phyloP scores from a whole-genome alignment of 768 basidiomycete species.

The Russula earlei region DNA sequence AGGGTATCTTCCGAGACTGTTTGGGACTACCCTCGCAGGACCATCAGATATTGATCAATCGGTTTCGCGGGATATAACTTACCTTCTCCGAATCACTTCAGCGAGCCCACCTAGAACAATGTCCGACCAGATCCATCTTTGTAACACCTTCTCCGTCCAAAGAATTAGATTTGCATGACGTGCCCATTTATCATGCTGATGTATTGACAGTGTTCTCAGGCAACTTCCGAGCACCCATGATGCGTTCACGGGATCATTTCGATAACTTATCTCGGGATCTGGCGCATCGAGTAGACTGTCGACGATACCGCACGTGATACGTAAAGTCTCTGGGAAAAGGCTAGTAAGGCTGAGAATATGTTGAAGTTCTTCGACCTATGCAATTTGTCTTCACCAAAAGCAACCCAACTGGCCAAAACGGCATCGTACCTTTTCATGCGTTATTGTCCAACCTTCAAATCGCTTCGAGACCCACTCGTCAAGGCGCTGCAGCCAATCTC shows the following conservation, averaged over 20 bases:
- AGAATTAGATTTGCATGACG: slow-evolving; percentile 35
- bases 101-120: slow-evolving; percentile 47
- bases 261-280: slow-evolving; percentile 24
- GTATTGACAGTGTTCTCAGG: slow-evolving; percentile 41
- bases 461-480: slow-evolving; percentile 39
- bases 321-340: slow-evolving; percentile 39
- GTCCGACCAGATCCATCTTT: slow-evolving; percentile 51
- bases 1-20: slow-evolving; percentile 19
- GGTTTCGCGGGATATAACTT: slow-evolving; percentile 15
- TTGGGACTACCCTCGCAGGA: slow-evolving; percentile 11
- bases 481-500: slow-evolving; percentile 48
- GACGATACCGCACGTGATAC: slow-evolving; percentile 37
- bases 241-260: slow-evolving; percentile 31
- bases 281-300: slow-evolving; percentile 30
- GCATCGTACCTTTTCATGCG: slow-evolving; percentile 32
- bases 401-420: neutral
- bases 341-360: slow-evolving; percentile 45
- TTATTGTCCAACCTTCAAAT: slow-evolving; percentile 35
- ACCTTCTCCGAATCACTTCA: slow-evolving; percentile 40
- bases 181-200: slow-evolving; percentile 38
- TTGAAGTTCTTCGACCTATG: slow-evolving; percentile 42
- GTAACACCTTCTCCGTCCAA: slow-evolving; percentile 40
- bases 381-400: neutral
- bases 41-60: slow-evolving; percentile 1
- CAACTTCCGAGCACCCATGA: slow-evolving; percentile 56